Base-by-base conservation (phyloP, 2,329 filamentous ascomycete species). In the Talaromyces sp. region DNA sequence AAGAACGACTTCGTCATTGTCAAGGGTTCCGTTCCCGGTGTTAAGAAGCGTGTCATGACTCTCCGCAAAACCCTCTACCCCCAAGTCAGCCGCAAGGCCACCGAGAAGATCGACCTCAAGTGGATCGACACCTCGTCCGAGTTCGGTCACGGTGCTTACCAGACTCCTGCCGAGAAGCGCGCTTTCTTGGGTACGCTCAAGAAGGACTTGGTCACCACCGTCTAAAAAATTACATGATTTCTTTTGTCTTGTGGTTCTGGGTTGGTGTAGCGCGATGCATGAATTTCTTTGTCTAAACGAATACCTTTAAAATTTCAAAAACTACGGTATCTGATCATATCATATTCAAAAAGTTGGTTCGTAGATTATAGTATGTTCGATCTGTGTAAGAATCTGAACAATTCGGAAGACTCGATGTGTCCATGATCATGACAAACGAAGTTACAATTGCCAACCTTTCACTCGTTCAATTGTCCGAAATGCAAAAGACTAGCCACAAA, bases 61-160 rank as follows among this genome's bases (percentile, higher is more conserved):
- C 91, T 99, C 77, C 91, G 95, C 83, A 99, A 98, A 88, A 96
- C 94, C 74, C 95, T 99, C 88, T 98, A 95, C 89, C 87, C 86
- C 70, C 95, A 99, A 88, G 98, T 93, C 76, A 97, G 91, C 79
- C 88, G 95, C 81, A 93, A 90, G 82, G 92, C 95, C 65, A 88
- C 97, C 79, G 95, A 99, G 91, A 98, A 99, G 92, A 91, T 98
- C 82, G 92, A 94, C 80, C 91, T 99, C 86, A 99, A 99, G 86
- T 99, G 95, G 95, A 99, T 99, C 91, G 95, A 99, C 80, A 99
- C 95, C 77, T 97, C 93, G 70, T 97, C 93, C 86, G 96, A 99
- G 88, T 99, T 99, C 84, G 95, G 95, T 84, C 95, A 99, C 87
- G 95, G 95, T 89, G 94, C 93, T 78, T 99, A 96, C 92, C 95